These are phyloP conservation scores for Podaxis carcinomalis DNA, from an alignment of 768 basidiomycete species.

Conservation along the genomic window DNA sequence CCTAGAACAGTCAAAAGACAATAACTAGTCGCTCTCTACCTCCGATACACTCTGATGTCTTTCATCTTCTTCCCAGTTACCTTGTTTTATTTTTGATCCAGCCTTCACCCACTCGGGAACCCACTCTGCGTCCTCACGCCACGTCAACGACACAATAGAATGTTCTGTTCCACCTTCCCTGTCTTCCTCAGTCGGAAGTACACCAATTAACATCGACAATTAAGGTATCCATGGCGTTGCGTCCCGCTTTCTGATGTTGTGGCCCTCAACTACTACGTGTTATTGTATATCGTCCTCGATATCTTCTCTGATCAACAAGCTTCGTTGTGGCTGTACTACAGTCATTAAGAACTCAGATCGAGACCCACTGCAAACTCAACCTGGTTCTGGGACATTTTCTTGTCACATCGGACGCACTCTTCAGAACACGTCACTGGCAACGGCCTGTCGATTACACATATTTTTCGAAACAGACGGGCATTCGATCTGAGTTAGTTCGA, in stretches of 20 bases:
- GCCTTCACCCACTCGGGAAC: neutral
- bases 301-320: neutral
- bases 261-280: neutral
- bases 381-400: neutral
- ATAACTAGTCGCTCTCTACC: constrained; percentile 18
- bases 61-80: constrained; percentile 3
- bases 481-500: neutral
- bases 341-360: neutral
- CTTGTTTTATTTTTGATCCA: constrained; percentile 9
- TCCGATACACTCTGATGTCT: constrained; percentile 1
- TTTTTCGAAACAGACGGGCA: neutral
- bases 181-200: neutral
- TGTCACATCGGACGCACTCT: neutral
- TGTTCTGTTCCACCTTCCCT: constrained; percentile 10
- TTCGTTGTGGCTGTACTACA: neutral
- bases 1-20: constrained; percentile 13
- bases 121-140: neutral
- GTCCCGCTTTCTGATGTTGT: neutral
- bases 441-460: neutral
- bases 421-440: neutral
- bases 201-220: constrained; percentile 2
- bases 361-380: neutral
- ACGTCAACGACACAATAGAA: constrained; percentile 14
- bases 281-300: neutral
- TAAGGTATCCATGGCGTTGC: constrained; percentile 8